Base-by-base conservation (phyloP, 768 basidiomycete species). In the Rhodotorula taiwanensis region DNA sequence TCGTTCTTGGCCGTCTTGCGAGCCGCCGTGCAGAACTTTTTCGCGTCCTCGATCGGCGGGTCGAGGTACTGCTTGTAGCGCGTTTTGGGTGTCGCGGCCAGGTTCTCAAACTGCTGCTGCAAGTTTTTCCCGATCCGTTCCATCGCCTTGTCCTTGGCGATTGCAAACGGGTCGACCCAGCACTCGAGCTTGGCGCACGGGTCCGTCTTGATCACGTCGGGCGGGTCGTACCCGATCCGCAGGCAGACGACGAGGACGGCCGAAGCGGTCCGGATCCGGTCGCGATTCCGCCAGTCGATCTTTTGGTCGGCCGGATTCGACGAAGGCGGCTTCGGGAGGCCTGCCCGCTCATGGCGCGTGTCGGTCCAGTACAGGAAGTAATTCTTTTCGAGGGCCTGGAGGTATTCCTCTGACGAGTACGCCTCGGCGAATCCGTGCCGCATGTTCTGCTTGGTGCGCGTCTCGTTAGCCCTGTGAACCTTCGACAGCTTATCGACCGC, bases 141-240 rank as follows among this genome's bases (percentile, higher is more conserved):
- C 25, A 95, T 83, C 44, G 95, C 95, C 75, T 95, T 97, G 59
- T 87, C 83, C 1, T 89, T 86, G 14, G 91, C 88, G 80, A 95
- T 83, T 23, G 86, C 88, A 68, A 86, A 88, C 7, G 94, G 94
- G 77, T 98, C 93, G 39, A 98, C 87, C 95, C 95, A 99, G 67
- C 90, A 92, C 76, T 98, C 94, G 52, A 95, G 79, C 47, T 87
- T 85, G 0, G 95, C 92, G 70, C 92, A 97, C 1, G 95, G 95
- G 67, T 87, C 87, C 10, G 94, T 97, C 79, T 98, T 99, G 77
- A 98, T 86, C 55, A 97, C 80, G 73, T 99, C 95, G 65, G 95
- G 95, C 23, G 95, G 95, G 73, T 98, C 94, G 50, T 95, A 89
- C 58, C 94, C 93, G 74, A 98, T 90, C 77, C 98, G 97, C 25